These are phyloP conservation scores for Penicillium sp. DNA, from an alignment of 2,329 filamentous ascomycete genomes.

Conservation along the genomic window DNA sequence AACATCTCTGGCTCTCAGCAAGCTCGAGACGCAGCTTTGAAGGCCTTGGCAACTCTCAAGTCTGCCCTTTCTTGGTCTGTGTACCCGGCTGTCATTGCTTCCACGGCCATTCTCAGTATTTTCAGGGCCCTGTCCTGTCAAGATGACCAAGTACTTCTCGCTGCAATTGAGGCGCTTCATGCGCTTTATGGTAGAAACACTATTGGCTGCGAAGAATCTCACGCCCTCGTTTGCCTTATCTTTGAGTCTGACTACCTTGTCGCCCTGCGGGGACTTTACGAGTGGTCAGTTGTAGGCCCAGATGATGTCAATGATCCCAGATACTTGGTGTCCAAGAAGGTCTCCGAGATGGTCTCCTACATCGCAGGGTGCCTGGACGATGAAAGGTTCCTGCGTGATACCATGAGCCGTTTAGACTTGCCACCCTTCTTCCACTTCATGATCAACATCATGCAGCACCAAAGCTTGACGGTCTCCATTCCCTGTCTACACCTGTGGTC, in stretches of 20 bases:
- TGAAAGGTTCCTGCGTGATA: constrained; percentile 68
- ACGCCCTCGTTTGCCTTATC: constrained; percentile 75
- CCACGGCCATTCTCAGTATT: constrained; percentile 69
- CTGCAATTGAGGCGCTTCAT: constrained; percentile 80
- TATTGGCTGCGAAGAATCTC: constrained; percentile 76
- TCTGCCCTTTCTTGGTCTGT: constrained; percentile 86
- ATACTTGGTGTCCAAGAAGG: constrained; percentile 89
- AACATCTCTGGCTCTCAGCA: constrained; percentile 67
- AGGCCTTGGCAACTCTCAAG: constrained; percentile 73
- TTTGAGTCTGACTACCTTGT: constrained; percentile 71
- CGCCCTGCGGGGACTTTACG: constrained; percentile 72
- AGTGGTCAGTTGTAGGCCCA: constrained; percentile 77
- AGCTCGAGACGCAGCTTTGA: constrained; percentile 70
- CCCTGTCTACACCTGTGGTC: constrained; percentile 90
- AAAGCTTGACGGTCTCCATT: constrained; percentile 90
- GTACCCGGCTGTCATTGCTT: constrained; percentile 73
- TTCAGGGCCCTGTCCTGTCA: constrained; percentile 70
- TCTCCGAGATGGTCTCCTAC: constrained; percentile 89
- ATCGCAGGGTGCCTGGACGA: constrained; percentile 82
- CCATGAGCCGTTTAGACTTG: constrained; percentile 60
- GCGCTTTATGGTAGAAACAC: constrained; percentile 74
- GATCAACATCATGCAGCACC: constrained; percentile 75
- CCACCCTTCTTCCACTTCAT: constrained; percentile 77
- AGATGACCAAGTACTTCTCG: constrained; percentile 73
- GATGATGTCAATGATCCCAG: constrained; percentile 87